phyloP scores from a whole-genome alignment of 176 grass and related monocot species.

The Cenchrus americanus region DNA sequence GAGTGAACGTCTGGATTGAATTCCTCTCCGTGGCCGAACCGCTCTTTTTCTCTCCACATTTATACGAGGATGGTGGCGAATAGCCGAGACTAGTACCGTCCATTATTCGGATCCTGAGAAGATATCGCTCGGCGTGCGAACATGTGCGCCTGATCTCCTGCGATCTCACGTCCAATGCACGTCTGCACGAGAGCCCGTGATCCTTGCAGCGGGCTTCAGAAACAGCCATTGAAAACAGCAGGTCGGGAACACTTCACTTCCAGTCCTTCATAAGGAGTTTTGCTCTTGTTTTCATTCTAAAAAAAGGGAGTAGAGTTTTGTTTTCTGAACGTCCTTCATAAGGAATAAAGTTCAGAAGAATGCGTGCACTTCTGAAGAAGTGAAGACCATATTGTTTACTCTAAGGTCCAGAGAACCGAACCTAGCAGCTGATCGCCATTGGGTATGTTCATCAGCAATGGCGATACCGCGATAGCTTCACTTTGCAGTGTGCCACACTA shows the following conservation, averaged over 20 bases:
- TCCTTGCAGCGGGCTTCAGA: not conserved
- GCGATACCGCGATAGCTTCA: not conserved
- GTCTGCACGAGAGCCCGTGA: not conserved
- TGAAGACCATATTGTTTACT: not conserved
- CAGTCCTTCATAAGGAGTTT: too few species aligned
- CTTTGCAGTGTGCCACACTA: not conserved
- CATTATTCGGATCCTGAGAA: not conserved
- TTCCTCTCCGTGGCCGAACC: not conserved
- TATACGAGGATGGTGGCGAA: not conserved
- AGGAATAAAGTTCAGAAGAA: not conserved
- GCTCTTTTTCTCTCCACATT: not conserved
- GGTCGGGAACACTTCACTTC: not conserved
- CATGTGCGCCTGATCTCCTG: conserved; percentile 14
- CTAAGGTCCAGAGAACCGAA: not conserved
- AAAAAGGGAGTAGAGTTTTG: too few species aligned
- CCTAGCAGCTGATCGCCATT: not conserved
- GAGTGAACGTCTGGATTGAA: not conserved
- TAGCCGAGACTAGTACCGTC: too few species aligned
- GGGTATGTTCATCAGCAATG: not conserved
- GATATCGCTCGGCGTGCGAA: conserved; percentile 9
- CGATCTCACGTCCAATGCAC: not conserved
- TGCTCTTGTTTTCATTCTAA: too few species aligned
- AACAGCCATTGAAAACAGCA: not conserved
- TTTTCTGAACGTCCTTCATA: too few species aligned
- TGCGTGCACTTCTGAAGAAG: not conserved